phyloP scores from a whole-genome alignment of 768 basidiomycete species.

The Xerocomellus amylosporus region DNA sequence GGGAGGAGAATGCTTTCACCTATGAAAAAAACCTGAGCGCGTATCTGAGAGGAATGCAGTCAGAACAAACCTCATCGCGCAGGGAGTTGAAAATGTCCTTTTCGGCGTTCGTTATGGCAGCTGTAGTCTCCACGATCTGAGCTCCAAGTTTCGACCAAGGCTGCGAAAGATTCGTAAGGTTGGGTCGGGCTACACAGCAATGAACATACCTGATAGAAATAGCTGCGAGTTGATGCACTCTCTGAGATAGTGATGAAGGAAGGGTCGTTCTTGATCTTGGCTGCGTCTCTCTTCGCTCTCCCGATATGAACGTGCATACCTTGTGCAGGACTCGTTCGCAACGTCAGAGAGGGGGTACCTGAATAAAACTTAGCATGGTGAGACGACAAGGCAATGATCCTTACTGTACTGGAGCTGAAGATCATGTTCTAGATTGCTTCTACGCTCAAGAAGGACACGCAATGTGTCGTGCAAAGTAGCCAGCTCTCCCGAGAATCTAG shows the following conservation, averaged over 20 bases:
- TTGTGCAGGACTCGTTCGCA: conserved; percentile 63
- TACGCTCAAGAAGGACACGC: conserved; percentile 41
- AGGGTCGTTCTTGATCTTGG: conserved; percentile 43
- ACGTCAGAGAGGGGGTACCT: conserved; percentile 73
- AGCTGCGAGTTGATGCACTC: conserved; percentile 63
- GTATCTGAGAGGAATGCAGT: not conserved
- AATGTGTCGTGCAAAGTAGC: conserved; percentile 47
- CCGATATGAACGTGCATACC: conserved; percentile 77
- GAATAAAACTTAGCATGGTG: conserved; percentile 9
- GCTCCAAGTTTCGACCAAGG: conserved; percentile 74
- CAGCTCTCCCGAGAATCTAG: conserved; percentile 62
- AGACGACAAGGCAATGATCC: conserved; percentile 5
- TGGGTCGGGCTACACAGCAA: not conserved
- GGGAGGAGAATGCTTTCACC: conserved; percentile 58
- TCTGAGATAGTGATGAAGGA: conserved; percentile 60
- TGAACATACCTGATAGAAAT: conserved; percentile 56
- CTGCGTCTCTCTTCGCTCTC: conserved; percentile 60
- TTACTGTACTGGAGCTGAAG: conserved; percentile 57
- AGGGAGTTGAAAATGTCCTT: conserved; percentile 70
- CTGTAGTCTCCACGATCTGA: conserved; percentile 57
- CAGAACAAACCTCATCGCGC: conserved; percentile 54
- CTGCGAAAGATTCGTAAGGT: conserved; percentile 35
- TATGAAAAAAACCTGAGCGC: conserved; percentile 28
- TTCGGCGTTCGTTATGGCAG: conserved; percentile 55
- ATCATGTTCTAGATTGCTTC: conserved; percentile 50